Conservation (phyloP, 208 protist genomes). For the Trichomonas tenax region DNA sequence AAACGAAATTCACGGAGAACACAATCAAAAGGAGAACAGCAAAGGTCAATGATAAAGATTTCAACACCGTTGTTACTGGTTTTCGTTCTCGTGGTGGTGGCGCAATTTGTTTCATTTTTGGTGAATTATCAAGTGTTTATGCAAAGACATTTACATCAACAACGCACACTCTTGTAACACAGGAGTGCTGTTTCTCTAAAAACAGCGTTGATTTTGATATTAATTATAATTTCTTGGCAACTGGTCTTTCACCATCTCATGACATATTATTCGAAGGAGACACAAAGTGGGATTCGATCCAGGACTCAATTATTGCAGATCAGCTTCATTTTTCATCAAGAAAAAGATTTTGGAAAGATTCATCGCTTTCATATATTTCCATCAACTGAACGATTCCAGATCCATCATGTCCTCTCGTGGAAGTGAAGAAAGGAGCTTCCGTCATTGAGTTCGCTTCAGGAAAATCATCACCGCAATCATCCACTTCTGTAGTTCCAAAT, state of each 20-base stretch:
- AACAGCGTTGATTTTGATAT: background rate
- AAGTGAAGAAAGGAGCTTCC: no score
- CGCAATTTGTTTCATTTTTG: background rate
- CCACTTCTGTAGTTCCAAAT: no score
- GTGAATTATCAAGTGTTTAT: background rate
- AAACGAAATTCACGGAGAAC: background rate
- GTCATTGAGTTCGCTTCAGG: no score
- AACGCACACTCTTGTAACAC: no score
- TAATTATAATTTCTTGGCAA: background rate
- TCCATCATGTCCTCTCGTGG: no score
- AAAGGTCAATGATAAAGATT: background rate
- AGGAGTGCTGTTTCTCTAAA: background rate
- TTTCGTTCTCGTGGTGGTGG: background rate
- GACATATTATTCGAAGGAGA: background rate
- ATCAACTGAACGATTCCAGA: no score
- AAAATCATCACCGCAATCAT: no score
- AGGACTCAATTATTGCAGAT: background rate
- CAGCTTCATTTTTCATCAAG: background rate
- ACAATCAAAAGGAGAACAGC: background rate
- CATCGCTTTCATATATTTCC: no score
- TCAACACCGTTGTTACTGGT: background rate
- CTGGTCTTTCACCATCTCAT: background rate
- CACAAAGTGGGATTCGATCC: background rate
- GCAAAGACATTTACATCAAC: no score
- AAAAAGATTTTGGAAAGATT: background rate